Percentiles rank a stretch among this genome's conserved stretches.
These are phyloP conservation scores for Cystobasidium sp. DNA, from an alignment of 1,284 basidiomycete genomes.

Conservation along the genomic window DNA sequence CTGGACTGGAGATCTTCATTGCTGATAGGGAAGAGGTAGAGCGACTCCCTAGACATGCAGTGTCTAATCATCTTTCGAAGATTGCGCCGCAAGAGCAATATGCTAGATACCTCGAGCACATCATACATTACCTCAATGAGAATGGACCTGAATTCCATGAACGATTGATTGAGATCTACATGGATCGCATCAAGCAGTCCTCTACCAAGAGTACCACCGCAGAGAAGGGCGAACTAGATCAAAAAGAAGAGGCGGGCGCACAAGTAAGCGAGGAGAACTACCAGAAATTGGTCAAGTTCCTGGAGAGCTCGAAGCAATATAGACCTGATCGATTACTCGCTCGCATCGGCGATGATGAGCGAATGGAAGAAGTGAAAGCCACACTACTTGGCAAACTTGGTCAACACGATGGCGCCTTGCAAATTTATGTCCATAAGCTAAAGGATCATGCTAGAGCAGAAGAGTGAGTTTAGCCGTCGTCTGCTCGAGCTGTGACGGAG, in stretches of 20 bases:
- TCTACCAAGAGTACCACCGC: constrained; percentile 50
- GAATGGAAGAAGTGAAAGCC: constrained; percentile 84
- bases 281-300: constrained; percentile 73
- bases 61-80: constrained; percentile 73
- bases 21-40: constrained; percentile 82
- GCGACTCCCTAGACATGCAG: constrained; percentile 70
- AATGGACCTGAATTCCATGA: constrained; percentile 75
- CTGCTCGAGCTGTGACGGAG: background rate
- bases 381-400: constrained; percentile 86
- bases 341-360: constrained; percentile 65
- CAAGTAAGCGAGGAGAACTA: constrained; percentile 60
- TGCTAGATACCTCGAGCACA: constrained; percentile 81
- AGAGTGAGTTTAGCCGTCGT: constrained; percentile 64
- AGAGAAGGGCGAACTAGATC: background rate
- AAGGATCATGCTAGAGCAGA: constrained; percentile 84
- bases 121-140: constrained; percentile 76
- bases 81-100: constrained; percentile 69
- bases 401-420: constrained; percentile 87
- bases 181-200: constrained; percentile 65
- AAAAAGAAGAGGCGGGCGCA: background rate
- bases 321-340: constrained; percentile 78
- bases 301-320: constrained; percentile 73
- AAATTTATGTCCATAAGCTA: constrained; percentile 86
- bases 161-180: constrained; percentile 81
- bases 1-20: constrained; percentile 77